phyloP scores from a whole-genome alignment of 495 filamentous ascomycete genomes.

The Pseudomonodictys pantanalensis region DNA sequence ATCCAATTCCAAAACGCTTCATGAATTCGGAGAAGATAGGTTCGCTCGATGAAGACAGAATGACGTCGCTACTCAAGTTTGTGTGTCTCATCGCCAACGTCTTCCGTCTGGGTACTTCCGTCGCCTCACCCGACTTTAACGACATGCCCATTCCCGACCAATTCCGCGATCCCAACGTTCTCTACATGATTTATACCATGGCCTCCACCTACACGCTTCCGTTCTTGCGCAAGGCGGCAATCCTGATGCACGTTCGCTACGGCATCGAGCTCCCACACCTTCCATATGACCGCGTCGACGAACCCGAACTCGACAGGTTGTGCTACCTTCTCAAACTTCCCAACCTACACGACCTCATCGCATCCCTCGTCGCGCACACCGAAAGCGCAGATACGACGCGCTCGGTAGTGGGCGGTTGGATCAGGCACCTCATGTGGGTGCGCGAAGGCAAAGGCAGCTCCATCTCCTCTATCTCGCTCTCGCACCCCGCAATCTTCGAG shows the following conservation, averaged over 20 bases:
- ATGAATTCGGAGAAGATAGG: constrained; percentile 20
- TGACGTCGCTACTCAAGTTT: constrained; percentile 15
- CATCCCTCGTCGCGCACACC: constrained; percentile 38
- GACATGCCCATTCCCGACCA: background rate
- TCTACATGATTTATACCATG: constrained; percentile 51
- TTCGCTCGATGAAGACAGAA: constrained; percentile 1
- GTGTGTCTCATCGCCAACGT: constrained; percentile 16
- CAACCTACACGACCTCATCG: constrained; percentile 73
- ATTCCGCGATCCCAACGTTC: constrained; percentile 6
- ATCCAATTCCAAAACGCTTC: constrained; percentile 2
- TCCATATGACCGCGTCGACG: constrained; percentile 60
- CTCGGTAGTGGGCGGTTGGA: constrained; percentile 72
- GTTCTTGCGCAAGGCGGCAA: constrained; percentile 80
- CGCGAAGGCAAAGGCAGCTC: constrained; percentile 30
- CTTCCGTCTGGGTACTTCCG: constrained; percentile 3
- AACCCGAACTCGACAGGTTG: constrained; percentile 78
- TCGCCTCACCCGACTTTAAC: background rate
- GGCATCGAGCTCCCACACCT: constrained; percentile 83
- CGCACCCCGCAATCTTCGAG: constrained; percentile 90
- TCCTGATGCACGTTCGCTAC: constrained; percentile 83
- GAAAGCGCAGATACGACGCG: constrained; percentile 41
- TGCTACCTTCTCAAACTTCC: constrained; percentile 72
- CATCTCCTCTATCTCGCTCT: constrained; percentile 48
- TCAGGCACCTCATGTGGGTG: constrained; percentile 55
- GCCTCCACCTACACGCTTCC: constrained; percentile 78